Conservation (phyloP, 805 yeast genomes). For the Spathaspora boniae region DNA sequence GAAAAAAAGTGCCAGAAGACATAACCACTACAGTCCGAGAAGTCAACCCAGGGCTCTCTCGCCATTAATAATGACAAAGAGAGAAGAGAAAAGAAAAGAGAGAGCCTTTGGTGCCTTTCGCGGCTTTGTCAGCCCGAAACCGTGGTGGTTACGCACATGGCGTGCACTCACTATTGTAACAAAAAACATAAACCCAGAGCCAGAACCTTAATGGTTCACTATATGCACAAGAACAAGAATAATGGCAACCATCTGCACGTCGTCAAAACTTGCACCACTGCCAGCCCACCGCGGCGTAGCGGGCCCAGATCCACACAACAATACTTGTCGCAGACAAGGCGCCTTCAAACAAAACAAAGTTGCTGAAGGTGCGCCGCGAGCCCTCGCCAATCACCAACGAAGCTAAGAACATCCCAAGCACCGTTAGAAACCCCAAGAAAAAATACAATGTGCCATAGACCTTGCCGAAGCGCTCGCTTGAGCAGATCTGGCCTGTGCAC, state of each 20-base stretch:
- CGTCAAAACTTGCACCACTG: constrained; percentile 27
- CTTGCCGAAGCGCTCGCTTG: constrained; percentile 51
- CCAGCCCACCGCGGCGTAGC: constrained; percentile 45
- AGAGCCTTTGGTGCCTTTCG: too few species aligned
- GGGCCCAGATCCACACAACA: constrained; percentile 39
- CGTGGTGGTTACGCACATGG: too few species aligned
- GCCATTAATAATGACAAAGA: too few species aligned
- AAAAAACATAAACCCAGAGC: not conserved
- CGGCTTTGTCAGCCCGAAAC: too few species aligned
- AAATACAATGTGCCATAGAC: constrained; percentile 50
- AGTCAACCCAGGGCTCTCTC: too few species aligned
- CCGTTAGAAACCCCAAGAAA: constrained; percentile 31
- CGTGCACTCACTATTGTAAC: not conserved
- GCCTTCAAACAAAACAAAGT: constrained; percentile 44
- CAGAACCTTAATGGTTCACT: not conserved
- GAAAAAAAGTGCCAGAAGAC: too few species aligned
- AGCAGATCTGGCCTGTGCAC: constrained; percentile 56
- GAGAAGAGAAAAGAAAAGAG: too few species aligned
- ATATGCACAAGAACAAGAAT: not conserved
- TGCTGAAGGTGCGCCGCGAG: constrained; percentile 29
- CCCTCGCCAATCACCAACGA: constrained; percentile 25
- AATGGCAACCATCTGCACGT: not conserved
- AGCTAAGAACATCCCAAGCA: constrained; percentile 26
- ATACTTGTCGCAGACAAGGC: constrained; percentile 36
- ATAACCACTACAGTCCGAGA: too few species aligned